A percentile compares a stretch with the other conserved stretches of the same genome.
These are phyloP conservation scores for Kwoniella europaea DNA, from an alignment of 768 basidiomycete genomes.

Conservation along the genomic window DNA sequence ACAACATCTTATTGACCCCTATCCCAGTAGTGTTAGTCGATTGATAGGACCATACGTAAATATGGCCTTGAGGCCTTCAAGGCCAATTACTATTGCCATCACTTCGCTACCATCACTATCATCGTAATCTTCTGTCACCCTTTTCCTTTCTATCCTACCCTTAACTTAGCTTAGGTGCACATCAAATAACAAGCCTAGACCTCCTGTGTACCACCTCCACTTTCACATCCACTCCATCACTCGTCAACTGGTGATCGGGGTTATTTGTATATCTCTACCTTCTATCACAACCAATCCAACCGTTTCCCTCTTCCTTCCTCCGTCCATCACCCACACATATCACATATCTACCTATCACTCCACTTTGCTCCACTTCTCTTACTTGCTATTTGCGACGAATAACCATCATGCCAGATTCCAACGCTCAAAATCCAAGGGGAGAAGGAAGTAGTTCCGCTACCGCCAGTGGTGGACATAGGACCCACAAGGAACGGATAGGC, in stretches of 20 bases:
- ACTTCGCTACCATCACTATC: neutral
- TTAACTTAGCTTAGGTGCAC: neutral
- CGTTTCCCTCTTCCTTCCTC: constrained; percentile 5
- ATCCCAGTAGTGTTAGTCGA: neutral
- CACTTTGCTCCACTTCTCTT: constrained; percentile 6
- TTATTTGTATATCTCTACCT: neutral
- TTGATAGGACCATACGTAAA: neutral
- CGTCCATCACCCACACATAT: neutral
- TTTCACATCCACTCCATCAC: neutral
- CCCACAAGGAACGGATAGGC: constrained; percentile 53
- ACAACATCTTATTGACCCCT: too few species aligned
- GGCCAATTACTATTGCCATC: constrained; percentile 6
- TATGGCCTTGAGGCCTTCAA: constrained; percentile 7
- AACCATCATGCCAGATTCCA: constrained; percentile 24
- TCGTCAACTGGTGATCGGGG: neutral
- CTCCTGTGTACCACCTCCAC: constrained; percentile 1
- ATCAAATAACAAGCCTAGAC: constrained; percentile 1
- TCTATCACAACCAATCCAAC: neutral
- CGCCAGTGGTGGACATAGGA: constrained; percentile 6
- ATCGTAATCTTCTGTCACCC: neutral
- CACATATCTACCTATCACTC: neutral
- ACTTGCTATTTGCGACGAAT: neutral
- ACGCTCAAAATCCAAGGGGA: constrained; percentile 18
- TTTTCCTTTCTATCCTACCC: neutral
- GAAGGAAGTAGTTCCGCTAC: constrained; percentile 9